Evolutionary conservation across 495 filamentous ascomycete genomes (phyloP).

Genomic region (Letharia lupina): DNA sequence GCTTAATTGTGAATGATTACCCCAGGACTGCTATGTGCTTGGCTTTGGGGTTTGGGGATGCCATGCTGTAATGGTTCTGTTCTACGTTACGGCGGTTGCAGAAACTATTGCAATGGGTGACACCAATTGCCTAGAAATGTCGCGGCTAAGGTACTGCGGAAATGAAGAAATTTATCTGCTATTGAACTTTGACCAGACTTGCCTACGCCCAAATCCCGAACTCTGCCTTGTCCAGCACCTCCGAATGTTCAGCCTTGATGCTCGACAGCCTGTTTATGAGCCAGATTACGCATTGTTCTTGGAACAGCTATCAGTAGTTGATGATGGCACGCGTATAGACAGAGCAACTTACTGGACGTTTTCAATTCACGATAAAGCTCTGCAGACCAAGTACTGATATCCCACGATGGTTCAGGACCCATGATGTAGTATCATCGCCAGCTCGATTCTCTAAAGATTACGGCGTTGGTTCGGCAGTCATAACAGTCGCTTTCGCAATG

Average conservation of each 20-base stretch:
- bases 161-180: not conserved
- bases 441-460: not conserved
- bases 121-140: not conserved
- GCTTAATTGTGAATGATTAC: not conserved
- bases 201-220: not conserved
- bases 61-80: not conserved
- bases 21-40: constrained; percentile 7
- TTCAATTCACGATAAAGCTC: not conserved
- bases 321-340: not conserved
- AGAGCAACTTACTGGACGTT: not conserved
- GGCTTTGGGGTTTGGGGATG: not conserved
- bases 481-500: not conserved
- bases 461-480: not conserved
- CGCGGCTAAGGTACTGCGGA: not conserved
- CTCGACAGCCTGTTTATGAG: not conserved
- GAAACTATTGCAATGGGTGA: not conserved
- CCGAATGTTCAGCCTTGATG: not conserved
- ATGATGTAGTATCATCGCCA: not conserved
- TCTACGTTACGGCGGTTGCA: not conserved
- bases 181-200: not conserved
- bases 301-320: not conserved
- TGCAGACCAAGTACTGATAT: not conserved
- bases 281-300: not conserved
- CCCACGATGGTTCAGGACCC: not conserved
- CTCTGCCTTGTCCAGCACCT: not conserved